These are phyloP conservation scores for Dendrobium catenatum DNA, from an alignment of 106 monocot species.

Conservation along the genomic window DNA sequence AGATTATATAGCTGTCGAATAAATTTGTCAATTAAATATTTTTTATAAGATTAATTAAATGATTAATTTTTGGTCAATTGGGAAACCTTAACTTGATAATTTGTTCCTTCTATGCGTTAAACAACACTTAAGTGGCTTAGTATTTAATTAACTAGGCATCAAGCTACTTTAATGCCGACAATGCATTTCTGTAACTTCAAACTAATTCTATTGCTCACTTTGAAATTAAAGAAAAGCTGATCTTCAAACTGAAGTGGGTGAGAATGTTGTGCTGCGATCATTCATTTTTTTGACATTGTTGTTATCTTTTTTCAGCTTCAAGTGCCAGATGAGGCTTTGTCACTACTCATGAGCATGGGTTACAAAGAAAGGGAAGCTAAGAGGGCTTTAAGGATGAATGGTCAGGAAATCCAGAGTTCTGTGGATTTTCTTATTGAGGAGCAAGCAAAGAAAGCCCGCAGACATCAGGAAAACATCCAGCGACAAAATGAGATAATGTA, in stretches of 20 bases:
- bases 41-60: too few relatives aligned
- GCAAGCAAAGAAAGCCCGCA: slow-evolving; percentile 41
- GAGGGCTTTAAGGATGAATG: slow-evolving; percentile 79
- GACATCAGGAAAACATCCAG: slow-evolving; percentile 48
- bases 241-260: background rate
- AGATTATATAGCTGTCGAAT: too few relatives aligned
- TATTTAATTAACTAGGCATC: background rate
- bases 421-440: slow-evolving; percentile 86
- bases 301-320: slow-evolving; percentile 48
- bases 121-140: background rate
- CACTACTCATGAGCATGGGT: slow-evolving; percentile 81
- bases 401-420: slow-evolving; percentile 68
- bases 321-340: slow-evolving; percentile 79
- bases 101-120: background rate
- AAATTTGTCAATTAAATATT: too few relatives aligned
- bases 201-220: background rate
- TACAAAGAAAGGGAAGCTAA: slow-evolving; percentile 70
- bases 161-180: background rate
- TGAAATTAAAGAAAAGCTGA: background rate
- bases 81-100: background rate
- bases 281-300: background rate
- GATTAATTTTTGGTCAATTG: too few relatives aligned
- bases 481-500: slow-evolving; percentile 61
- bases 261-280: background rate
- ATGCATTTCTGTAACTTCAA: background rate